Percentiles rank a stretch among this genome's conserved stretches.
phyloP scores from a whole-genome alignment of 2,329 filamentous ascomycete genomes.

The Pseudogymnoascus sp. region DNA sequence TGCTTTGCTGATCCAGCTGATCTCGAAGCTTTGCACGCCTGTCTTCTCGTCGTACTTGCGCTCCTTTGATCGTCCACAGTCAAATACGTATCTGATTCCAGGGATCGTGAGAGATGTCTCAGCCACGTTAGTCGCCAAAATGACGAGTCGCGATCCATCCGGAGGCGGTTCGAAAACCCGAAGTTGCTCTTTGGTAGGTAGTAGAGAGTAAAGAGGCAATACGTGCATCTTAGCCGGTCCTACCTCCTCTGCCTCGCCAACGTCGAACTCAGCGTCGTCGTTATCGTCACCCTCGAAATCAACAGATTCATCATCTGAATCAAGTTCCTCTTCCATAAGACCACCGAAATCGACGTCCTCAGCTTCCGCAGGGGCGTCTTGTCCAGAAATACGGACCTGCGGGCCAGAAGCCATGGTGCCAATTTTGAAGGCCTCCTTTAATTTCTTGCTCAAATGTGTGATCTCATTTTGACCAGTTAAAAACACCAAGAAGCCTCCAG shows the following conservation, averaged over 20 bases:
- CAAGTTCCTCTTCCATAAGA: constrained; percentile 47
- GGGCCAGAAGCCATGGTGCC: constrained; percentile 41
- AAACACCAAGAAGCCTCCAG: constrained; percentile 88
- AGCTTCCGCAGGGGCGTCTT: constrained; percentile 68
- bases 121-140: constrained; percentile 91
- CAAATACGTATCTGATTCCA: constrained; percentile 90
- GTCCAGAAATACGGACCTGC: constrained; percentile 66
- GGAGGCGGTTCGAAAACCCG: constrained; percentile 81
- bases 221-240: constrained; percentile 72
- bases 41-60: constrained; percentile 79
- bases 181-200: constrained; percentile 85
- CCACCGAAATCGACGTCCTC: constrained; percentile 82
- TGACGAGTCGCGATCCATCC: constrained; percentile 73
- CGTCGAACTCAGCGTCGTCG: constrained; percentile 42
- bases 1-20: constrained; percentile 96
- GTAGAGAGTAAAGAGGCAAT: constrained; percentile 85
- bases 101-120: constrained; percentile 97
- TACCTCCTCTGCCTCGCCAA: constrained; percentile 51
- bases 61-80: constrained; percentile 87
- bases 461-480: constrained; percentile 93
- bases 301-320: constrained; percentile 50
- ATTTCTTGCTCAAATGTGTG: constrained; percentile 64
- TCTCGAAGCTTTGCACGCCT: constrained; percentile 89
- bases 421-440: constrained; percentile 56
- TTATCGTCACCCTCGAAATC: constrained; percentile 50